phyloP scores from a whole-genome alignment of 83 land plant species.

The Isoetes engelmannii region DNA sequence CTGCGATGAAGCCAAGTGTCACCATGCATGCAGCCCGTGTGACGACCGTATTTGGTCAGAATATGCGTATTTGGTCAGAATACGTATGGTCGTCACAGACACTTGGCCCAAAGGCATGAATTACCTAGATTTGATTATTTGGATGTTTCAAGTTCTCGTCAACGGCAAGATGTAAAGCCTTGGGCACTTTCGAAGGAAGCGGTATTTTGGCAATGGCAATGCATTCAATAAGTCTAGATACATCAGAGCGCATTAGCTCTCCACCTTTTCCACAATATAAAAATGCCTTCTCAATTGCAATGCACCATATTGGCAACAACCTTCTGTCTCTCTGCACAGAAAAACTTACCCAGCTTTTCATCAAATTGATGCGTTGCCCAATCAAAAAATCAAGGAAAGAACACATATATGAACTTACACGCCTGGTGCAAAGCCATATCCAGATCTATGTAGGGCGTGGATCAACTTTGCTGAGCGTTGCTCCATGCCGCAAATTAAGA shows the following conservation, averaged over 20 bases:
- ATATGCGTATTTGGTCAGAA: too few species aligned
- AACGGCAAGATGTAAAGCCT: conserved; percentile 59
- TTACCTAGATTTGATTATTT: conserved; percentile 87
- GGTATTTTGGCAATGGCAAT: conserved; percentile 43
- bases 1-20: too few species aligned
- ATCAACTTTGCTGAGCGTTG: conserved; percentile 78
- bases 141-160: conserved; percentile 96
- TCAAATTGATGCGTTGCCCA: neutral
- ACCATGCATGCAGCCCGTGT: too few species aligned
- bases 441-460: conserved; percentile 48
- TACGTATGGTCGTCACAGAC: too few species aligned
- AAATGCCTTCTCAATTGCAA: conserved; percentile 95
- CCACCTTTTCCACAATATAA: conserved; percentile 99
- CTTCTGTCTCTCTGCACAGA: conserved; percentile 57
- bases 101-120: too few species aligned
- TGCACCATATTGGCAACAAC: conserved; percentile 61
- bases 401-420: neutral
- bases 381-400: neutral
- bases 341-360: neutral
- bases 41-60: too few species aligned
- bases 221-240: conserved; percentile 78
- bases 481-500: conserved; percentile 90
- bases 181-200: conserved; percentile 48
- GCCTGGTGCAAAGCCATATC: conserved; percentile 61
- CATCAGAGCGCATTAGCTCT: conserved; percentile 92